Percentiles rank a stretch among this genome's conserved stretches.
Conservation (phyloP, 2,329 filamentous ascomycete genomes). For the Cordyceps pruinosa region DNA sequence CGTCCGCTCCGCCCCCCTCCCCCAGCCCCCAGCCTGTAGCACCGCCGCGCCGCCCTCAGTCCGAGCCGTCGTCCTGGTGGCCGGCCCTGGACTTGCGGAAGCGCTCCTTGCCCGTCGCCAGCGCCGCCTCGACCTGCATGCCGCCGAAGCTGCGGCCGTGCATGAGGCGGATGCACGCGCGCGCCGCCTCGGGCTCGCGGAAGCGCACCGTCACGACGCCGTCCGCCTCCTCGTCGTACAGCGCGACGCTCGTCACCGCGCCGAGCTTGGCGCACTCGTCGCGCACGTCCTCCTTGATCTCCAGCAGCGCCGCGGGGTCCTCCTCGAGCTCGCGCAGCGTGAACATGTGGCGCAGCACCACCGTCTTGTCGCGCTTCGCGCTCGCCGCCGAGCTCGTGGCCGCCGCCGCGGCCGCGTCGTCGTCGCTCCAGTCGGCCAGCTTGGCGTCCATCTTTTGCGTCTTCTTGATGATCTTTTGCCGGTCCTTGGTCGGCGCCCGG, state of each 20-base stretch:
- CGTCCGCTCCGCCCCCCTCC: no score
- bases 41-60: no score
- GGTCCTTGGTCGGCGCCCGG: constrained; percentile 48
- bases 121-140: constrained; percentile 61
- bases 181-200: constrained; percentile 60
- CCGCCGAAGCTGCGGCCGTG: constrained; percentile 74
- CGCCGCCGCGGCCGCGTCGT: constrained; percentile 56
- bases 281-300: constrained; percentile 91
- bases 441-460: constrained; percentile 88
- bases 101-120: constrained; percentile 63
- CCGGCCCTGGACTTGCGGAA: constrained; percentile 65
- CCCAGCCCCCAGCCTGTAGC: no score
- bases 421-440: constrained; percentile 92
- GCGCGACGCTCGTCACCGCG: constrained; percentile 79
- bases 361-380: constrained; percentile 65
- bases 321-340: constrained; percentile 77
- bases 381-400: constrained; percentile 29
- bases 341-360: constrained; percentile 91
- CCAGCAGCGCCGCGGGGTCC: constrained; percentile 72
- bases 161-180: constrained; percentile 67
- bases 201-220: constrained; percentile 86
- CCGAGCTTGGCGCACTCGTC: constrained; percentile 86
- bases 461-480: constrained; percentile 85
- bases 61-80: no score
- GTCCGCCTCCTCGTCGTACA: constrained; percentile 80